Percentiles rank a stretch among this genome's conserved stretches.
Conservation (phyloP, 2,329 filamentous ascomycete genomes). For the Curvularia spicifera region DNA sequence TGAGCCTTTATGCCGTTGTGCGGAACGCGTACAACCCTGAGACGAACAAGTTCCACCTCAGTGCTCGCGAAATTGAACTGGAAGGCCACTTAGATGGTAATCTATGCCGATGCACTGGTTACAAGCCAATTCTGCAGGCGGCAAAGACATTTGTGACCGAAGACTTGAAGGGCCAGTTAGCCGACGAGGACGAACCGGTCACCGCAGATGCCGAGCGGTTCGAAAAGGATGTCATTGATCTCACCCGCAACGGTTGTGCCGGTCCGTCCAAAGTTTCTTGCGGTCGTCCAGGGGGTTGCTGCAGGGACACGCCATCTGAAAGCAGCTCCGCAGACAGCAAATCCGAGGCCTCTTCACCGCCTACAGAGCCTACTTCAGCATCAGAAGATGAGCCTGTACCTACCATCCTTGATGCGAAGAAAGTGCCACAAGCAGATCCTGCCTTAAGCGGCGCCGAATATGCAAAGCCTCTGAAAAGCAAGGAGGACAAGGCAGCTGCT, state of each 20-base stretch:
- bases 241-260: conserved; percentile 33
- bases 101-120: conserved; percentile 90
- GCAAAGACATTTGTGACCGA: conserved; percentile 82
- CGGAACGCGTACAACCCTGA: conserved; percentile 65
- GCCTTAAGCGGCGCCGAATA: conserved; percentile 42
- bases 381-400: conserved; percentile 41
- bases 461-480: conserved; percentile 46
- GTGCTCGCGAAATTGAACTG: conserved; percentile 46
- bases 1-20: conserved; percentile 86
- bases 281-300: conserved; percentile 48
- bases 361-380: conserved; percentile 35
- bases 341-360: conserved; percentile 36
- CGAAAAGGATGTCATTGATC: conserved; percentile 36
- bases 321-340: conserved; percentile 38
- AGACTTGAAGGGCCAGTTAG: conserved; percentile 54
- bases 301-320: conserved; percentile 43
- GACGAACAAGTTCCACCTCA: conserved; percentile 44
- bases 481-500: conserved; percentile 29
- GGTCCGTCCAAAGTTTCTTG: conserved; percentile 41
- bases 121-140: conserved; percentile 89
- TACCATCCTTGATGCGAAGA: conserved; percentile 30
- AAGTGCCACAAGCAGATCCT: conserved; percentile 30
- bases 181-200: conserved; percentile 55
- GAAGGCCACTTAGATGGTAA: conserved; percentile 81
- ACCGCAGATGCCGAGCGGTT: conserved; percentile 53